A percentile compares a stretch with the other conserved stretches of the same genome.
phyloP scores from a whole-genome alignment of 257 asterid genomes.

The Thymus mandschuricus region DNA sequence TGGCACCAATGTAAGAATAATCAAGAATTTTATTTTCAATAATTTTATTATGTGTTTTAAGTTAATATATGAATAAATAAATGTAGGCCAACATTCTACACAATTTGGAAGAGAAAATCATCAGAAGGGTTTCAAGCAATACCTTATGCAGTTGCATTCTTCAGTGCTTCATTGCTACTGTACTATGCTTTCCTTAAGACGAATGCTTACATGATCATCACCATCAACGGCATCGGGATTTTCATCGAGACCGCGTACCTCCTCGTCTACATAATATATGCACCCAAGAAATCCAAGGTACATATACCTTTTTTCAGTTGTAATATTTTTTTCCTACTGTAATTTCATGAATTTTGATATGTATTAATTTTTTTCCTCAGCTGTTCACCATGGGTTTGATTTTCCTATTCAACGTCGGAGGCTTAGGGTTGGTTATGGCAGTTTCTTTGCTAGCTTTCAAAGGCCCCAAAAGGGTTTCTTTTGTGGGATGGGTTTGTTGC shows the following conservation, averaged over 20 bases:
- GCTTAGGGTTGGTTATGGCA: slow-evolving; percentile 42
- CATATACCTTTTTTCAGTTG: no score
- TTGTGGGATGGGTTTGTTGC: slow-evolving; percentile 79
- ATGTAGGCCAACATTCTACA: slow-evolving; percentile 67
- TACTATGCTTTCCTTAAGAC: slow-evolving; percentile 66
- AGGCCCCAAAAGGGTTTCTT: slow-evolving; percentile 45
- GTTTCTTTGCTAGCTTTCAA: slow-evolving; percentile 41
- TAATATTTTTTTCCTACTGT: background rate
- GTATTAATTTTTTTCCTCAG: slow-evolving; percentile 34
- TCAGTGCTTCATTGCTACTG: slow-evolving; percentile 63
- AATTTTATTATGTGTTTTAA: background rate
- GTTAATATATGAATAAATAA: background rate
- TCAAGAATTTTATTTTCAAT: background rate
- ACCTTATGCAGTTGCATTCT: slow-evolving; percentile 66
- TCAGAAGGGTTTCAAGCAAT: slow-evolving; percentile 64
- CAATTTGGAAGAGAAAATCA: slow-evolving; percentile 61
- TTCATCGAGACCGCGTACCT: slow-evolving; percentile 54
- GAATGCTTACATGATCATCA: slow-evolving; percentile 55
- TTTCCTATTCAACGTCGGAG: slow-evolving; percentile 52
- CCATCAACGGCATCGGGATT: slow-evolving; percentile 61
- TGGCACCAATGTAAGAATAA: slow-evolving; percentile 65
- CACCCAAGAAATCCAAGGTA: slow-evolving; percentile 54
- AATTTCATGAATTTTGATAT: no score
- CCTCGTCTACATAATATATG: slow-evolving; percentile 43
- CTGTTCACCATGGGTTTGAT: slow-evolving; percentile 40